These are phyloP conservation scores for Prunus mume DNA, from an alignment of 306 rosid genomes.

Conservation along the genomic window DNA sequence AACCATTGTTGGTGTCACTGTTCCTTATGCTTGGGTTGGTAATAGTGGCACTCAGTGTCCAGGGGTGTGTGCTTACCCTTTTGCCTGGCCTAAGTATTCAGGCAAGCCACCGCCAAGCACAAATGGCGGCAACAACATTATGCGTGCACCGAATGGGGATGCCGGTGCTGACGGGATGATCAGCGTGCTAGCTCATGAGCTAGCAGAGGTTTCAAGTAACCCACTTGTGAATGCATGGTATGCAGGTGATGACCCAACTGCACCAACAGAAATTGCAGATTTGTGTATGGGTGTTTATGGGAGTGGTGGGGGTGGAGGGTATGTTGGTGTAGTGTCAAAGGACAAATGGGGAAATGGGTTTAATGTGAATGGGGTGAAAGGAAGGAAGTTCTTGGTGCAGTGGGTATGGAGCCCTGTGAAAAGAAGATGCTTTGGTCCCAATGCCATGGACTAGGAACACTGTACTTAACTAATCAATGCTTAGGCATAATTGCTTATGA, in stretches of 20 bases:
- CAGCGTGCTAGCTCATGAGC: slow-evolving; percentile 58
- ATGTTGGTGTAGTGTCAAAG: slow-evolving; percentile 39
- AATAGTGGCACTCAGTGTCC: slow-evolving; percentile 53
- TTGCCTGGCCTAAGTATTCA: slow-evolving; percentile 41
- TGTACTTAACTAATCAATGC: neutral
- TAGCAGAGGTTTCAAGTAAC: slow-evolving; percentile 48
- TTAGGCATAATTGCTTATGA: neutral
- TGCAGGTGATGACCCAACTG: slow-evolving; percentile 55
- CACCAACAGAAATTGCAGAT: slow-evolving; percentile 58
- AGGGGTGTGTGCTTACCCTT: slow-evolving; percentile 58
- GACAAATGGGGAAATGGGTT: slow-evolving; percentile 45
- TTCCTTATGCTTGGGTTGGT: slow-evolving; percentile 57
- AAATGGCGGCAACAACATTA: slow-evolving; percentile 26
- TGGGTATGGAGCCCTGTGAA: slow-evolving; percentile 53
- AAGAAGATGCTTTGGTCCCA: slow-evolving; percentile 57
- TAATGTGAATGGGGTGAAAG: slow-evolving; percentile 44
- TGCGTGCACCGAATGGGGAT: slow-evolving; percentile 48
- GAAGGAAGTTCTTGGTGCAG: slow-evolving; percentile 48
- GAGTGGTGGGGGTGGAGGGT: slow-evolving; percentile 56
- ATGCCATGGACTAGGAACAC: slow-evolving; percentile 37
- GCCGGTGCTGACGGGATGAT: slow-evolving; percentile 52
- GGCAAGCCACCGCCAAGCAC: slow-evolving; percentile 28
- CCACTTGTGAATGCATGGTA: slow-evolving; percentile 61
- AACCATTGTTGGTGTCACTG: slow-evolving; percentile 39
- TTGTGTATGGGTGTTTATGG: slow-evolving; percentile 56